A percentile compares a stretch with the other conserved stretches of the same genome.
phyloP scores from a whole-genome alignment of 768 basidiomycete species.

The Leccinum subtestaceum region DNA sequence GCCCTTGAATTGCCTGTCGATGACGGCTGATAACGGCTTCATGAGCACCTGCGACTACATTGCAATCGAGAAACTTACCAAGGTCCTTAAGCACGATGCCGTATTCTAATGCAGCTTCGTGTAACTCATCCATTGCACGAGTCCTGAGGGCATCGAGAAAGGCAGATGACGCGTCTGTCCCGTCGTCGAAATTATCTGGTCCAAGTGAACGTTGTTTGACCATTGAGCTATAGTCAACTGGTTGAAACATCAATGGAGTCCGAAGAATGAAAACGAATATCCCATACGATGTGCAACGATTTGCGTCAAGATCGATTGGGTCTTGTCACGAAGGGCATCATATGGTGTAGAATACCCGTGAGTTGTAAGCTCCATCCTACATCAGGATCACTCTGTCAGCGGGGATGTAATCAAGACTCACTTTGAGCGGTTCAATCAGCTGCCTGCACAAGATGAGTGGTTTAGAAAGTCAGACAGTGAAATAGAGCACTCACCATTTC shows the following conservation, averaged over 20 bases:
- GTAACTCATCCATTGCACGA: constrained; percentile 85
- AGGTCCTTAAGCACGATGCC: constrained; percentile 82
- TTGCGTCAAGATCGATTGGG: constrained; percentile 83
- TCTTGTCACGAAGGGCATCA: constrained; percentile 75
- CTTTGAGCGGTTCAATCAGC: constrained; percentile 49
- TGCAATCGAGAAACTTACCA: constrained; percentile 37
- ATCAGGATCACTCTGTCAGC: constrained; percentile 39
- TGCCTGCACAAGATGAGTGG: constrained; percentile 35
- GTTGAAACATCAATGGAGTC: not conserved
- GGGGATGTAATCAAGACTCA: constrained; percentile 8
- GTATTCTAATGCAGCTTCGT: constrained; percentile 76
- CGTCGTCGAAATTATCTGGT: constrained; percentile 71
- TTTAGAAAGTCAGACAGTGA: not conserved
- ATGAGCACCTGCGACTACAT: constrained; percentile 2
- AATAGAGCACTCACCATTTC: constrained; percentile 53
- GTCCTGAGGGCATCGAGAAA: constrained; percentile 81
- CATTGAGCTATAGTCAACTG: constrained; percentile 57
- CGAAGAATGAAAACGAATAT: not conserved
- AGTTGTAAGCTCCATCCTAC: constrained; percentile 57
- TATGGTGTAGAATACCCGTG: constrained; percentile 86
- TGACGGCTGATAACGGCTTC: constrained; percentile 55
- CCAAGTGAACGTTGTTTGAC: constrained; percentile 80
- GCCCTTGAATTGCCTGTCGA: constrained; percentile 86
- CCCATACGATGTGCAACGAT: constrained; percentile 75
- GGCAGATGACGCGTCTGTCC: constrained; percentile 64